Evolutionary conservation across 176 grass and related monocot genomes (phyloP).

Genomic region (Cocos nucifera): DNA sequence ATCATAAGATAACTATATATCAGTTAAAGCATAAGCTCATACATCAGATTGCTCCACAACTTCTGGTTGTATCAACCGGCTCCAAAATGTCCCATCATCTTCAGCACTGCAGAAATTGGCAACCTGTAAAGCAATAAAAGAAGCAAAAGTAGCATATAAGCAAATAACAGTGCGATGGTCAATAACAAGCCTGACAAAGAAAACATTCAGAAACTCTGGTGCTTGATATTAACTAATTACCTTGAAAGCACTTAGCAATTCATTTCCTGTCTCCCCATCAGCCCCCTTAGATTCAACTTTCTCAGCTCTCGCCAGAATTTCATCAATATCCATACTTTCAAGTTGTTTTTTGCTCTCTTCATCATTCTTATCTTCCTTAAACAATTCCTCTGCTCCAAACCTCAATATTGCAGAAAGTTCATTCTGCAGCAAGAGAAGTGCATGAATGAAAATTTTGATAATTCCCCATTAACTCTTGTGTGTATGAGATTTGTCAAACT

Average conservation of each 20-base stretch:
- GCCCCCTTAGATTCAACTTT: slow-evolving; percentile 82
- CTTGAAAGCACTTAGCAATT: slow-evolving; percentile 98
- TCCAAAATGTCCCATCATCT: slow-evolving; percentile 96
- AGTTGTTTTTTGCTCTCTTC: slow-evolving; percentile 86
- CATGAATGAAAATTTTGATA: too few species aligned
- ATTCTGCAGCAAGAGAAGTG: slow-evolving; percentile 47
- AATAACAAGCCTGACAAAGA: background rate
- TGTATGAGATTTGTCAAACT: too few species aligned
- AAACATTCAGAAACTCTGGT: slow-evolving; percentile 1
- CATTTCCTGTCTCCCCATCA: slow-evolving; percentile 82
- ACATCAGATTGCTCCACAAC: slow-evolving; percentile 72
- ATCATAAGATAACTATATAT: too few species aligned
- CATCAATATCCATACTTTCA: slow-evolving; percentile 99
- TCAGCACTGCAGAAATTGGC: slow-evolving; percentile 95
- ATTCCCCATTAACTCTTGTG: too few species aligned
- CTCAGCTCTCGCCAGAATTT: slow-evolving; percentile 99
- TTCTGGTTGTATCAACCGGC: slow-evolving; percentile 90
- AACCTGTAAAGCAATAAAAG: slow-evolving; percentile 44
- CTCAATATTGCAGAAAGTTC: slow-evolving; percentile 98
- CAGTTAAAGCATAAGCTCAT: slow-evolving; percentile 12
- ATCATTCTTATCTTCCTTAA: slow-evolving; percentile 95
- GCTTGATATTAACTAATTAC: slow-evolving; percentile 34
- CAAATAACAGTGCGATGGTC: too few species aligned
- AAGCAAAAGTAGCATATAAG: background rate
- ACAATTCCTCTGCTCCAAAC: slow-evolving; percentile 95